Base-by-base conservation (phyloP, 2,329 filamentous ascomycete genomes). In the Fusarium avenaceum region DNA sequence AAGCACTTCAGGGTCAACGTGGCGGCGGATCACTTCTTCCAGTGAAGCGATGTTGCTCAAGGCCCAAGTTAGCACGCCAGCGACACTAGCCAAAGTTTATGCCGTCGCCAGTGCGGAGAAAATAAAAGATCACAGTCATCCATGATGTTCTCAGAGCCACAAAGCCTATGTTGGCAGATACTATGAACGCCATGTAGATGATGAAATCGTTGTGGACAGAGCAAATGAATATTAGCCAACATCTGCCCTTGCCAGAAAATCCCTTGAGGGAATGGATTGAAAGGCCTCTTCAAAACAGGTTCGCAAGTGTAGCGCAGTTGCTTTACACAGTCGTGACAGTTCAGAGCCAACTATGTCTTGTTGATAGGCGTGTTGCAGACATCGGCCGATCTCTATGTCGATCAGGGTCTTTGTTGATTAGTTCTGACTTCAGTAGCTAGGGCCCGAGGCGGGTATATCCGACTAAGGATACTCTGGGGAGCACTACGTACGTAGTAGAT, bases 81-180 rank as follows among this genome's bases (percentile, higher is more conserved):
- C 49, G 46, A 52, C 53, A 22, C 53, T 67, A 69, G 66, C 49
- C 62, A 50, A 69, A 70, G 57, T 49, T 70, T 70, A 30, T 60
- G 35, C 60, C 26, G 43, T 69, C 38, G 28, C 45, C 42, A 61
- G 39, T 54, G 66, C 46, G 42, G 62, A 59, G 46, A 69, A 45
- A 35, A 33, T 17, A 43, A 45, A 49, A 67, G 22, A 33, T 30
- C 47, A 50, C 46, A 32, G 50, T 24, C 56, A 42, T 52, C 49
- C 53, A 22, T 39, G 38, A 44, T 51, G 48, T 48, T 33, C 39
- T 19, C 28, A 49, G 44, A 14, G 22, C 24, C 56, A 52, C 52
- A 28, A 28, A 57, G 53, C 42, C 65, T 10, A 26, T 26, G 26
- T 24, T 17, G 13, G 33, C 15, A 17, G 4, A n/a, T 11, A 17